Conservation (phyloP, 78 protist genomes). For the Planoprotostelium fungivorum region DNA sequence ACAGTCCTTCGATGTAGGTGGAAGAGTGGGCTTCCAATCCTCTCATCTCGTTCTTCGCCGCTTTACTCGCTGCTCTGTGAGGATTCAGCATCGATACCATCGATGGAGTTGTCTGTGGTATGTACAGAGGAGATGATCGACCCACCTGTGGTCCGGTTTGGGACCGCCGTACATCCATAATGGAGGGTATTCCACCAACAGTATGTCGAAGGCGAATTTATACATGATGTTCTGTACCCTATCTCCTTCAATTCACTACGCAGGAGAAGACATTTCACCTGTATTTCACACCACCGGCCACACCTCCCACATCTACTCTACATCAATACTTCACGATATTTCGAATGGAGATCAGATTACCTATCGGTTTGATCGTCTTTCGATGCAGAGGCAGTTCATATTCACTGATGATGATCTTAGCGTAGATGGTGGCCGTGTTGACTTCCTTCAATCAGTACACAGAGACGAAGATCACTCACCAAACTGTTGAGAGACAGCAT, state of each 20-base stretch:
- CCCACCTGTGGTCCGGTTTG: not conserved
- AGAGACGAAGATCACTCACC: not conserved
- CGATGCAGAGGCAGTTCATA: slow-evolving; percentile 39
- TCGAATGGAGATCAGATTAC: not conserved
- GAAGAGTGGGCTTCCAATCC: not conserved
- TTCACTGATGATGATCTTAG: slow-evolving; percentile 57
- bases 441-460: not conserved
- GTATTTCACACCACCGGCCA: not conserved
- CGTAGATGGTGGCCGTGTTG: slow-evolving; percentile 56
- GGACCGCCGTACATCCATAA: not conserved
- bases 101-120: no score
- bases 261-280: not conserved
- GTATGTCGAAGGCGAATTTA: not conserved
- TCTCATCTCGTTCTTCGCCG: not conserved
- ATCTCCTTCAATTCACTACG: not conserved
- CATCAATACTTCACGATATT: not conserved
- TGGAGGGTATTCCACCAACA: not conserved
- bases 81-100: no score
- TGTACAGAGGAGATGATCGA: no score
- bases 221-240: not conserved
- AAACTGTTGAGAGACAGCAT: not conserved
- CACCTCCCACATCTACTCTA: not conserved
- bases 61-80: not conserved
- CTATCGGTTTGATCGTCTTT: slow-evolving; percentile 66
- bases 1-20: slow-evolving; percentile 10